Base-by-base conservation (phyloP, 192 early-diverging fungal genomes). In the Linderina pennispora region DNA sequence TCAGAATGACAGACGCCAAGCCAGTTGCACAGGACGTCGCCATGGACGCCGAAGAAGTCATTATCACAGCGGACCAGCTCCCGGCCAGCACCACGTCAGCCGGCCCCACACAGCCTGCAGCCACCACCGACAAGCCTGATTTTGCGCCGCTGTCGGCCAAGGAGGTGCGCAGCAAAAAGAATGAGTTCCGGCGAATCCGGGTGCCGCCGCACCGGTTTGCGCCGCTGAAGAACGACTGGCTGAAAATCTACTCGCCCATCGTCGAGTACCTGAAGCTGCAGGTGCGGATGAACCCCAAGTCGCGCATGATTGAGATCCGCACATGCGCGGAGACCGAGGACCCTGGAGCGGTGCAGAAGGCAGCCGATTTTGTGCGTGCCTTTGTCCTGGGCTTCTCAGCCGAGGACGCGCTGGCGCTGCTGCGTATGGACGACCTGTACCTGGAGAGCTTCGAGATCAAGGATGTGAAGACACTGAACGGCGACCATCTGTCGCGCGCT, bases 361-460 rank as follows among this genome's bases (percentile, higher is more conserved):
- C 85, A 33, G 90, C 90, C 14, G 96, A 99, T 58, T 99, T 99
- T 77, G 80, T 99, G 33, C 83, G 80, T 40, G 96, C 96, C 3
- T 99, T 88, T 63, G 80, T 81, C 49, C 62, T 97, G 15, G 96
- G 96, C 15, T 99, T 99, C 66, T 86, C 95, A 35, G 75, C 94
- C 28, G 89, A 88, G 70, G 96, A 99, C 55, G 86, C 94, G 16
- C 72, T 96, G 55, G 91, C 96, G 1, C 79, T 99, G 26, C 62
- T 99, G 45, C 85, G 96, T 48, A 75, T 99, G 73, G 96, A 99
- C 55, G 96, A 99, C 53, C 70, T 99, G 52, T 99, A 85, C 64
- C 55, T 99, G 59, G 96, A 99, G 55, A 81, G 89, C 5, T 99
- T 99, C 67, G 94, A 97, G 48, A 87, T 96, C 73, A 97, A 97